These are phyloP conservation scores for Boletellus ananas DNA, from an alignment of 768 basidiomycete species.

Conservation along the genomic window DNA sequence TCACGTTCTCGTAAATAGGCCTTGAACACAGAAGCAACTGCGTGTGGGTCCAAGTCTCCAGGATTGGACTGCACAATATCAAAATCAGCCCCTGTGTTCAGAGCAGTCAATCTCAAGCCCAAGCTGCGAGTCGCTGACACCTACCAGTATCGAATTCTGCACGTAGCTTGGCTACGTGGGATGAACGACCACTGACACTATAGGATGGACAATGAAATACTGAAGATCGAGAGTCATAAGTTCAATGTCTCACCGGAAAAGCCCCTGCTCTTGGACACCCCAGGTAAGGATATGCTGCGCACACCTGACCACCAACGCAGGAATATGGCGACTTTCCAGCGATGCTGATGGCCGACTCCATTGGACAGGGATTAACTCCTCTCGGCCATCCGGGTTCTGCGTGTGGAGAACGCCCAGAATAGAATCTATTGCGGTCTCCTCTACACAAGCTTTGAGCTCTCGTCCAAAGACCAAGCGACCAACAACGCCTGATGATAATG, in stretches of 20 bases:
- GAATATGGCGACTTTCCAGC: slow-evolving; percentile 53
- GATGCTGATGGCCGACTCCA: slow-evolving; percentile 21
- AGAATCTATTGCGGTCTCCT: slow-evolving; percentile 50
- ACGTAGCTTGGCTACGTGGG: slow-evolving; percentile 72
- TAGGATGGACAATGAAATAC: slow-evolving; percentile 13
- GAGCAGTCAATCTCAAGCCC: slow-evolving; percentile 3
- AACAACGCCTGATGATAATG: slow-evolving; percentile 30
- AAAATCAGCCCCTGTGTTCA: slow-evolving; percentile 71
- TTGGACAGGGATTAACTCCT: not conserved
- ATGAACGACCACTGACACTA: slow-evolving; percentile 80
- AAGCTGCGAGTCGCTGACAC: slow-evolving; percentile 16
- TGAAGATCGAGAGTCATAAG: not conserved
- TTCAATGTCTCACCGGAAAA: slow-evolving; percentile 64
- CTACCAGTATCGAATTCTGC: slow-evolving; percentile 78
- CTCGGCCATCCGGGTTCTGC: slow-evolving; percentile 5
- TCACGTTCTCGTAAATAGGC: slow-evolving; percentile 88
- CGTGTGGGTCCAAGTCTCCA: slow-evolving; percentile 90
- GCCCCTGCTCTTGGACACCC: slow-evolving; percentile 83
- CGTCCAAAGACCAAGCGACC: slow-evolving; percentile 66
- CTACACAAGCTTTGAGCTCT: slow-evolving; percentile 51
- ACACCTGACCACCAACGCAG: slow-evolving; percentile 77
- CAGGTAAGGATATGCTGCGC: slow-evolving; percentile 77
- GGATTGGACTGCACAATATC: slow-evolving; percentile 75
- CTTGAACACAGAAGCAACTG: slow-evolving; percentile 90
- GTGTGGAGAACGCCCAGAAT: slow-evolving; percentile 4